Evolutionary conservation across 2,329 filamentous ascomycete genomes (phyloP).

Genomic region (Verticillium zaregamsianum): DNA sequence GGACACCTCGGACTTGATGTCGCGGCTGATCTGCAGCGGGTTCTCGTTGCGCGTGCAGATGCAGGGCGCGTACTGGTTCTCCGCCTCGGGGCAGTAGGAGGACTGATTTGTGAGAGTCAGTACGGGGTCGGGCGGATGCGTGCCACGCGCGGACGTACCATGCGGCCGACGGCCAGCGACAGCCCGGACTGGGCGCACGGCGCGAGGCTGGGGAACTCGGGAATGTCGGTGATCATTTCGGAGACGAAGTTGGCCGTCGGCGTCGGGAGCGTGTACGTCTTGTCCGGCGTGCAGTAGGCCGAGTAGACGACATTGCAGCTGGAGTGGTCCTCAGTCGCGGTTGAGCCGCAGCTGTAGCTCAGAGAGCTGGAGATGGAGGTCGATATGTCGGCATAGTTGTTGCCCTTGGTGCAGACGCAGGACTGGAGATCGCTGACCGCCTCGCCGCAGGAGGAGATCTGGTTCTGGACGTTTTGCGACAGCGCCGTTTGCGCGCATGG

Average conservation of each 20-base stretch:
- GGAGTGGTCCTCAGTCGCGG: constrained; percentile 42
- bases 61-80: constrained; percentile 42
- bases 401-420: constrained; percentile 48
- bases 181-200: constrained; percentile 37
- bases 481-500: constrained; percentile 45
- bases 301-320: constrained; percentile 41
- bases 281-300: constrained; percentile 44
- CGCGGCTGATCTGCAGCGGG: constrained; percentile 34
- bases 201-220: constrained; percentile 36
- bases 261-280: constrained; percentile 32
- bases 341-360: constrained; percentile 37
- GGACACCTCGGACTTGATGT: constrained; percentile 38
- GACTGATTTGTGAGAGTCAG: background rate
- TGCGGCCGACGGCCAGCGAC: constrained; percentile 32
- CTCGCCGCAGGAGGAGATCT: constrained; percentile 40
- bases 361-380: constrained; percentile 34
- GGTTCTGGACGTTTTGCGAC: constrained; percentile 35
- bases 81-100: constrained; percentile 29
- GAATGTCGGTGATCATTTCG: constrained; percentile 46
- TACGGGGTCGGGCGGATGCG: background rate
- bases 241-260: constrained; percentile 36
- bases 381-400: constrained; percentile 32
- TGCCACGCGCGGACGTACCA: constrained; percentile 8
- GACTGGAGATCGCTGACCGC: constrained; percentile 41
- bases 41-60: constrained; percentile 49